Evolutionary conservation across 139 green algal species (phyloP).

Genomic region (Dunaliella primolecta): DNA sequence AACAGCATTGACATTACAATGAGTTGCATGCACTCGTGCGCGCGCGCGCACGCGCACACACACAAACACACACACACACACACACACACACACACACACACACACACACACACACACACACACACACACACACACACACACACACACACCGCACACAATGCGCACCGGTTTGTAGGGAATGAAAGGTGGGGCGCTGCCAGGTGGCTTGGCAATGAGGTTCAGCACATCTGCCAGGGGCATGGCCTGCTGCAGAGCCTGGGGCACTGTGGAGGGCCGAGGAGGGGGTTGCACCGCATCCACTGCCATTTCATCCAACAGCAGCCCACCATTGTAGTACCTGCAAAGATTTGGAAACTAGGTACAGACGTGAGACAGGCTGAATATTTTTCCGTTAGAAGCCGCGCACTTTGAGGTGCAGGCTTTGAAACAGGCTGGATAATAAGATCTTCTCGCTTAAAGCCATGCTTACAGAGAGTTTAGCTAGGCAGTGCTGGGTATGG

Average conservation of each 20-base stretch:
- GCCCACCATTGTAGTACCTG: constrained; percentile 61
- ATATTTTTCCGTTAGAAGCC: too few relatives aligned
- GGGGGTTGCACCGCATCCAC: constrained; percentile 50
- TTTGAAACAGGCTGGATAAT: too few relatives aligned
- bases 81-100: not conserved
- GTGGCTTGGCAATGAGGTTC: constrained; percentile 62
- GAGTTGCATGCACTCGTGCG: too few relatives aligned
- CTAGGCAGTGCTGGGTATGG: too few relatives aligned
- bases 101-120: not conserved
- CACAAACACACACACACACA: not conserved
- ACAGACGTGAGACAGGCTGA: too few relatives aligned
- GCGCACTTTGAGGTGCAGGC: too few relatives aligned
- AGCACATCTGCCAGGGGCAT: constrained; percentile 71
- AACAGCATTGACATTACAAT: too few relatives aligned
- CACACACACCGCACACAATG: not conserved
- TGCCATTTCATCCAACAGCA: constrained; percentile 57
- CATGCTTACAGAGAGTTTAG: too few relatives aligned
- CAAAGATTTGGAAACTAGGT: too few relatives aligned
- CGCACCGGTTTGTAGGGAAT: constrained; percentile 60
- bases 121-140: not conserved
- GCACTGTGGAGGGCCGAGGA: constrained; percentile 54
- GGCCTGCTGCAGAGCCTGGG: constrained; percentile 69
- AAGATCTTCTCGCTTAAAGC: too few relatives aligned
- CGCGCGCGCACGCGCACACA: not conserved
- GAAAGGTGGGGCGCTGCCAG: constrained; percentile 56